Conservation (phyloP, 306 rosid genomes). For the Castanopsis chinensis region DNA sequence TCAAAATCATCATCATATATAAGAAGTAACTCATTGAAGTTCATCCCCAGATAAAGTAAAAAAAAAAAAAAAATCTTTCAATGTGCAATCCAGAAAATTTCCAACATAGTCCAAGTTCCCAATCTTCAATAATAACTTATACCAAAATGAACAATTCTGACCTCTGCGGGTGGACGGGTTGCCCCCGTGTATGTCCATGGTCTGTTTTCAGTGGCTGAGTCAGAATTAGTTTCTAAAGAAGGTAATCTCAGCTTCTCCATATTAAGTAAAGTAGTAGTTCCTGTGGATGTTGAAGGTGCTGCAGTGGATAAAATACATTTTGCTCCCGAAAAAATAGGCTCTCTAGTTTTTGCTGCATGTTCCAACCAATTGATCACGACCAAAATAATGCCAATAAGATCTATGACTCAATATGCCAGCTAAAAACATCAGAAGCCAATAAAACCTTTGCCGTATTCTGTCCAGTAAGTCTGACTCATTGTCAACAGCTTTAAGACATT, state of each 20-base stretch:
- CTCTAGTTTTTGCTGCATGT: conserved; percentile 63
- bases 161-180: conserved; percentile 46
- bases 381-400: conserved; percentile 16
- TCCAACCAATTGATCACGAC: background rate
- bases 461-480: background rate
- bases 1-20: background rate
- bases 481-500: background rate
- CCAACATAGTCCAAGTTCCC: background rate
- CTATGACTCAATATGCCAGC: background rate
- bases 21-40: background rate
- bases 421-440: background rate
- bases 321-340: conserved; percentile 42
- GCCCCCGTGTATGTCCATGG: conserved; percentile 56
- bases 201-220: conserved; percentile 36
- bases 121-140: background rate
- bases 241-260: conserved; percentile 55
- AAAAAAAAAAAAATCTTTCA: background rate
- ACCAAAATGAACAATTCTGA: conserved; percentile 10
- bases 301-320: conserved; percentile 61
- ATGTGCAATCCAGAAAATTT: background rate
- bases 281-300: conserved; percentile 45
- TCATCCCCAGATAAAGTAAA: background rate
- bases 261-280: conserved; percentile 45
- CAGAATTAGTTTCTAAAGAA: conserved; percentile 39
- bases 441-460: background rate